Percentiles rank a stretch among this genome's conserved stretches.
Conservation (phyloP, 1,284 basidiomycete species). For the Leccinum subspadiceum region DNA sequence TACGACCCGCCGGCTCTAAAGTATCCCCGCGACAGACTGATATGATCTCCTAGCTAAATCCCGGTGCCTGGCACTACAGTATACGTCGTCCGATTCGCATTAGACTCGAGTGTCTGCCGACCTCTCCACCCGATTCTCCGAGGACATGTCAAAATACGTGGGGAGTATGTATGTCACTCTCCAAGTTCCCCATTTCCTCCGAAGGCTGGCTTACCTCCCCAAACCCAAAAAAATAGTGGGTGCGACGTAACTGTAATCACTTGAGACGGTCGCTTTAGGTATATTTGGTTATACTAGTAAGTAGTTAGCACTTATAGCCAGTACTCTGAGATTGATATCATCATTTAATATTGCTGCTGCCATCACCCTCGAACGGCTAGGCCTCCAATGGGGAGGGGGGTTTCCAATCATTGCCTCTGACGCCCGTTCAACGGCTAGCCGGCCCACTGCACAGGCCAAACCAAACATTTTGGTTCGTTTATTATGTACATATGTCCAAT, state of each 20-base stretch:
- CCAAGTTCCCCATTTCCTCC: constrained; percentile 1
- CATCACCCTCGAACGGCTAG: not conserved
- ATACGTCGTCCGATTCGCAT: not conserved
- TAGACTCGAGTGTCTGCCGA: not conserved
- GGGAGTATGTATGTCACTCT: not conserved
- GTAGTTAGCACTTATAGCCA: not conserved
- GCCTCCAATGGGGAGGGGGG: not conserved
- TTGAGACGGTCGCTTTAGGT: not conserved
- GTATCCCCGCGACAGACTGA: constrained; percentile 3
- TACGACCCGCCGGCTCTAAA: not conserved
- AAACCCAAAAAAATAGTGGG: not conserved
- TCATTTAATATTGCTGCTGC: not conserved
- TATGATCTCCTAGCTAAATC: not conserved
- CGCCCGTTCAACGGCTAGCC: not conserved
- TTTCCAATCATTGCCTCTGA: not conserved
- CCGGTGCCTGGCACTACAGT: not conserved
- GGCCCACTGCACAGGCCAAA: not conserved
- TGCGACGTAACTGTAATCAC: not conserved
- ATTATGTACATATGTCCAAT: not conserved
- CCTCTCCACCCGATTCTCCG: not conserved
- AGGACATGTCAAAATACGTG: not conserved
- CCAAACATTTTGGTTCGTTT: not conserved
- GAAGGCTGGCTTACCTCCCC: not conserved
- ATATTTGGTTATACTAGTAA: not conserved
- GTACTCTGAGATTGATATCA: not conserved